phyloP scores from a whole-genome alignment of 768 basidiomycete species.

The Tricholoma sp. region DNA sequence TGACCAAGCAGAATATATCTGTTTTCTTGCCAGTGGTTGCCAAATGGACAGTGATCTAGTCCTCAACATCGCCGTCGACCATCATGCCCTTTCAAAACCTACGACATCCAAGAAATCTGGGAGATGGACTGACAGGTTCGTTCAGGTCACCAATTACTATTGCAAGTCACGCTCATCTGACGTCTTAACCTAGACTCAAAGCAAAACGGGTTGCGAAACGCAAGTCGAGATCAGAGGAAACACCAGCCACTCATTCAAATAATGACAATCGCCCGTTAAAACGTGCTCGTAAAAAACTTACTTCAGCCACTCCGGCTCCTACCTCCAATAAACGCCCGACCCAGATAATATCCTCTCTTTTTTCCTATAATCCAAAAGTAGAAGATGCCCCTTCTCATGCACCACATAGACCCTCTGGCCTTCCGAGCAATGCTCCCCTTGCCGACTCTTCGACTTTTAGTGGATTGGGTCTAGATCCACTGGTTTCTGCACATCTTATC shows the following conservation, averaged over 20 bases:
- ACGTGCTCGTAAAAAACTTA: slow-evolving; percentile 27
- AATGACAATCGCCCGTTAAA: slow-evolving; percentile 39
- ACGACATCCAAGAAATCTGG: slow-evolving; percentile 47
- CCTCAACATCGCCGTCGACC: slow-evolving; percentile 58
- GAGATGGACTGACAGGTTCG: slow-evolving; percentile 75
- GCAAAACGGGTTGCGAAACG: slow-evolving; percentile 67
- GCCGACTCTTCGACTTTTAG: slow-evolving; percentile 70
- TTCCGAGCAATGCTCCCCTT: slow-evolving; percentile 83
- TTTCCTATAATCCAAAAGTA: slow-evolving; percentile 76
- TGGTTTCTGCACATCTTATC: slow-evolving; percentile 72
- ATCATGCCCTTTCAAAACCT: slow-evolving; percentile 20
- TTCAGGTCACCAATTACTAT: slow-evolving; percentile 8
- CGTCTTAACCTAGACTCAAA: slow-evolving; percentile 49
- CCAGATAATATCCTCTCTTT: slow-evolving; percentile 85
- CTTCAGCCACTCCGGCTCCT: slow-evolving; percentile 17
- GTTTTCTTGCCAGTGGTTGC: not conserved
- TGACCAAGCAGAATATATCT: slow-evolving; percentile 19
- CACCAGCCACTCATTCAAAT: slow-evolving; percentile 13
- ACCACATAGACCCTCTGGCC: slow-evolving; percentile 22
- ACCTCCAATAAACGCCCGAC: slow-evolving; percentile 27
- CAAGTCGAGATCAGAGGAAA: slow-evolving; percentile 39
- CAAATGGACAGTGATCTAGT: slow-evolving; percentile 74
- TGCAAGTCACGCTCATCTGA: slow-evolving; percentile 9
- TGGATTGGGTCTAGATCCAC: slow-evolving; percentile 78
- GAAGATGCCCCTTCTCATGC: slow-evolving; percentile 31